Percentiles rank a stretch among this genome's conserved stretches.
phyloP scores from a whole-genome alignment of 495 filamentous ascomycete species.

The Geopyxis carbonaria region DNA sequence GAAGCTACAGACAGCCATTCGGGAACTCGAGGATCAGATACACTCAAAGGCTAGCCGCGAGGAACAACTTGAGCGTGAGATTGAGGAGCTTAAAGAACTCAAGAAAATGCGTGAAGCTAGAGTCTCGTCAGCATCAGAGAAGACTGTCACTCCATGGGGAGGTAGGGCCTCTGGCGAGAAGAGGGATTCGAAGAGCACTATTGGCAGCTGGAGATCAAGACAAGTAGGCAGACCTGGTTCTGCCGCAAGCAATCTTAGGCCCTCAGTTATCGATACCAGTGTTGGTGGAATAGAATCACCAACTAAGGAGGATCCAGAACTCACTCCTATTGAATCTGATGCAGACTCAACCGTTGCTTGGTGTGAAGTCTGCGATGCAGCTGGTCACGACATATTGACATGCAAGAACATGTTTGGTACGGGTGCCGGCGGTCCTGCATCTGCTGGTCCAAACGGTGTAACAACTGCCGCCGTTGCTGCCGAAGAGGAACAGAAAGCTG shows the following conservation, averaged over 20 bases:
- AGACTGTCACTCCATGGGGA: slow-evolving; percentile 11
- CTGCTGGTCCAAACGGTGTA: slow-evolving; percentile 20
- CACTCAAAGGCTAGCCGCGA: slow-evolving; percentile 60
- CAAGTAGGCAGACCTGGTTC: slow-evolving; percentile 1
- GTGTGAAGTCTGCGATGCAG: slow-evolving; percentile 91
- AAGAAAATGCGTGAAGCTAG: slow-evolving; percentile 16
- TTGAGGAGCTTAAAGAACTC: slow-evolving; percentile 43
- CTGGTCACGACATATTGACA: slow-evolving; percentile 84
- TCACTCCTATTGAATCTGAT: slow-evolving; percentile 7
- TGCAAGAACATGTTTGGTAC: slow-evolving; percentile 76
- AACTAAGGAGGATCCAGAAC: slow-evolving; percentile 2
- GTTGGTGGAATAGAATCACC: too few relatives aligned
- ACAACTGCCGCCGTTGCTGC: slow-evolving; percentile 10
- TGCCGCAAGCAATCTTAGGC: too few relatives aligned
- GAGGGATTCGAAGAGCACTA: slow-evolving; percentile 21
- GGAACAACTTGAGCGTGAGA: slow-evolving; percentile 77
- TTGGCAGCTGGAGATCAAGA: slow-evolving; percentile 13
- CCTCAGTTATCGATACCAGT: too few relatives aligned
- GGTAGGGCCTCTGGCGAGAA: slow-evolving; percentile 15
- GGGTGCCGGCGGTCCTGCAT: slow-evolving; percentile 19
- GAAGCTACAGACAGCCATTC: slow-evolving; percentile 59
- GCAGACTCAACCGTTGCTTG: slow-evolving; percentile 49
- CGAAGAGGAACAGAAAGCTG: slow-evolving; percentile 8
- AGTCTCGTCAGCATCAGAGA: slow-evolving; percentile 22
- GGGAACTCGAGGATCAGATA: slow-evolving; percentile 51